Evolutionary conservation across 176 grass and related monocot species (phyloP).

Genomic region (Rhynchospora pubera): DNA sequence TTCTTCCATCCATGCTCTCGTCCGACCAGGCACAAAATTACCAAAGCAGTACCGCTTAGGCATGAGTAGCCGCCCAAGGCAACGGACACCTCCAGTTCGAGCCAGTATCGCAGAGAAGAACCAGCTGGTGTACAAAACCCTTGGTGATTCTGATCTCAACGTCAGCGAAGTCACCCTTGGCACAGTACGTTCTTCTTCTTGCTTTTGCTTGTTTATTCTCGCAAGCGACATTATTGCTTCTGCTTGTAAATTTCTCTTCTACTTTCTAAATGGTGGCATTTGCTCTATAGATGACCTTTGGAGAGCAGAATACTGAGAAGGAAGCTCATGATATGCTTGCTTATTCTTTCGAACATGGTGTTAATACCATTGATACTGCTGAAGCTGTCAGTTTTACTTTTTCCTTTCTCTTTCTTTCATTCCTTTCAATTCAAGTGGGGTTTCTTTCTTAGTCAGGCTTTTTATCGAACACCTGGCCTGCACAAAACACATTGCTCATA

Average conservation of each 20-base stretch:
- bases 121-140: conserved; percentile 28
- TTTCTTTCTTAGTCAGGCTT: not conserved
- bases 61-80: not conserved
- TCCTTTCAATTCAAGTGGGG: not conserved
- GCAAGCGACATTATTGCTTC: not conserved
- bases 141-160: conserved; percentile 39
- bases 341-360: conserved; percentile 30
- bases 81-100: conserved; percentile 5
- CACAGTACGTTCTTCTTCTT: conserved; percentile 19
- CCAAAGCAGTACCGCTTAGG: not conserved
- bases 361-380: conserved; percentile 37
- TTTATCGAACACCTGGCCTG: not conserved
- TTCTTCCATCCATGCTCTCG: not conserved
- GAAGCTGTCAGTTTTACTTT: conserved; percentile 26
- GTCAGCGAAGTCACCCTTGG: conserved; percentile 41
- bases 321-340: conserved; percentile 38
- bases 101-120: not conserved
- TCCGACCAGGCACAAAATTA: not conserved
- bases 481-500: not conserved
- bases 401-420: not conserved
- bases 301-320: conserved; percentile 46
- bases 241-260: not conserved
- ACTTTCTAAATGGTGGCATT: not conserved
- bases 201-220: not conserved
- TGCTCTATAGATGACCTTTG: conserved; percentile 36